A percentile compares a stretch with the other conserved stretches of the same genome.
Evolutionary conservation across 2,329 filamentous ascomycete species (phyloP).

Genomic region (Botrytis galanthina): DNA sequence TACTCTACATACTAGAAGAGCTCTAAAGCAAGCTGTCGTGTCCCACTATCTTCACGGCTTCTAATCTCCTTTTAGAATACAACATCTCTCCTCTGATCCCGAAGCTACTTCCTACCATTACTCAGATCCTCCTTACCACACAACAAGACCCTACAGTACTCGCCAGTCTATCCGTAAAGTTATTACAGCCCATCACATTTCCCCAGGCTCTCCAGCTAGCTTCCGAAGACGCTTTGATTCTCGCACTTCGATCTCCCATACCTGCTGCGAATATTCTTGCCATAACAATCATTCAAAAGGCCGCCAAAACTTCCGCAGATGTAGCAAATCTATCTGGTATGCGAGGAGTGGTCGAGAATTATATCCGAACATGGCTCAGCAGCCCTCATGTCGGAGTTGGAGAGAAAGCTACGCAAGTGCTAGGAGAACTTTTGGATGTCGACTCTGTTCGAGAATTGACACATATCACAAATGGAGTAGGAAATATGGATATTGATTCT

Average conservation of each 20-base stretch:
- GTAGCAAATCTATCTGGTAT: constrained; percentile 51
- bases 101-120: constrained; percentile 53
- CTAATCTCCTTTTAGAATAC: constrained; percentile 42
- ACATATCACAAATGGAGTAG: constrained; percentile 37
- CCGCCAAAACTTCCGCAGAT: constrained; percentile 48
- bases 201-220: constrained; percentile 51
- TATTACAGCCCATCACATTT: constrained; percentile 54
- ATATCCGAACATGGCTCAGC: constrained; percentile 54
- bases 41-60: background rate
- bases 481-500: constrained; percentile 39
- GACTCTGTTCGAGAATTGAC: constrained; percentile 47
- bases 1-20: background rate
- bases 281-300: constrained; percentile 56
- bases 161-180: constrained; percentile 53
- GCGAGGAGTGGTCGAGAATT: constrained; percentile 47
- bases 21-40: background rate
- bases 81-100: constrained; percentile 54
- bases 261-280: constrained; percentile 58
- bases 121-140: constrained; percentile 51
- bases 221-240: constrained; percentile 50
- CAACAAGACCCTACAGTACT: constrained; percentile 51
- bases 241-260: constrained; percentile 53
- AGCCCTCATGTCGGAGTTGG: constrained; percentile 55
- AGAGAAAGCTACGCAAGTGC: constrained; percentile 49
- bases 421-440: constrained; percentile 54